Conservation (phyloP, 495 filamentous ascomycete genomes). For the Ramalina intermedia region DNA sequence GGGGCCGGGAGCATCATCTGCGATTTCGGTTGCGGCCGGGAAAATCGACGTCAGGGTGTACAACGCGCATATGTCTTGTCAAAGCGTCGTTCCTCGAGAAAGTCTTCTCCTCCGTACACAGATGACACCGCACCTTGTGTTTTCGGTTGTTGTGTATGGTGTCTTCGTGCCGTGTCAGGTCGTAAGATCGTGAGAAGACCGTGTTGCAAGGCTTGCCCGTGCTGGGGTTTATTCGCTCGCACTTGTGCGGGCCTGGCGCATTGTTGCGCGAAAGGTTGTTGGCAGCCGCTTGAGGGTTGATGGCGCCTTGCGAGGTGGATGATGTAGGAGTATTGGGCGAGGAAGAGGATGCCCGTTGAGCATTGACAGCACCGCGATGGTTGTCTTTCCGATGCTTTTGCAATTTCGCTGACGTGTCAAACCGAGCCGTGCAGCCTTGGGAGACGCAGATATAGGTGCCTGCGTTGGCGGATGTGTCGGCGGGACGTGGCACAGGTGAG, state of each 20-base stretch:
- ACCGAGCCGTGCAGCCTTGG: constrained; percentile 76
- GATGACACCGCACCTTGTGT: constrained; percentile 85
- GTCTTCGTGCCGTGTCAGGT: constrained; percentile 91
- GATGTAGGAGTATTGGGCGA: constrained; percentile 20
- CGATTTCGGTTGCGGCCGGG: constrained; percentile 17
- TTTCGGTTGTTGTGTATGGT: constrained; percentile 93
- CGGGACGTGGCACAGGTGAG: constrained; percentile 29
- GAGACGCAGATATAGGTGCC: constrained; percentile 95
- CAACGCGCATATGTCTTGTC: constrained; percentile 82
- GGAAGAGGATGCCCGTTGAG: constrained; percentile 17
- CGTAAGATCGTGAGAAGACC: constrained; percentile 93
- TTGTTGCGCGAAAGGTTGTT: constrained; percentile 42
- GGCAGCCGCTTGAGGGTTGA: constrained; percentile 26
- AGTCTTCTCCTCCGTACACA: constrained; percentile 95
- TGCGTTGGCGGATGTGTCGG: constrained; percentile 52
- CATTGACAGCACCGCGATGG: constrained; percentile 49
- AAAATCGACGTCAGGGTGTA: constrained; percentile 74
- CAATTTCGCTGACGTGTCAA: constrained; percentile 70
- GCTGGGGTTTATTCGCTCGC: constrained; percentile 84
- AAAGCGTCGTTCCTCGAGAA: constrained; percentile 87
- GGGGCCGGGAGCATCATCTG: too few species aligned
- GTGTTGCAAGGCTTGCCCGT: constrained; percentile 95
- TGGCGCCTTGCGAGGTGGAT: constrained; percentile 27
- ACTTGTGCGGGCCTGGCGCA: constrained; percentile 80
- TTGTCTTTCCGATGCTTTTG: constrained; percentile 94